phyloP scores from a whole-genome alignment of 2,329 filamentous ascomycete species.

The Metarhizium rileyi region DNA sequence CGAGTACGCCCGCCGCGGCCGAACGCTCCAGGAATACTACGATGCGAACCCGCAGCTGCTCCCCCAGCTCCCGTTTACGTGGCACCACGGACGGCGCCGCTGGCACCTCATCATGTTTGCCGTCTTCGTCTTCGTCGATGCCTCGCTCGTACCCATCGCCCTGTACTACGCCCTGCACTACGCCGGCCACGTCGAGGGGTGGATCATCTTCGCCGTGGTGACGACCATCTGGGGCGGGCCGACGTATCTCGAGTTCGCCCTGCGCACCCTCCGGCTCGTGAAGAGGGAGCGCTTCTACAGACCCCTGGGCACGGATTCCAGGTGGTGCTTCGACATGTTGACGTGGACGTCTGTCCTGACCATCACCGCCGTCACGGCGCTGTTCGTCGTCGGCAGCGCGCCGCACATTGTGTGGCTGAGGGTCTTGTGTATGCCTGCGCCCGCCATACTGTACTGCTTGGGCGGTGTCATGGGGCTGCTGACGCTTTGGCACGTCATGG shows the following conservation, averaged over 20 bases:
- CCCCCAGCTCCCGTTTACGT: constrained; percentile 31
- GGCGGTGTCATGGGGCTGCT: constrained; percentile 32
- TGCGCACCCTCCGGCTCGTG: constrained; percentile 38
- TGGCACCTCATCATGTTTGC: constrained; percentile 37
- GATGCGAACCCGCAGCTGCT: constrained; percentile 27
- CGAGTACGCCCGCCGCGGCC: constrained; percentile 25
- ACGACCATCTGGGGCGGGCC: constrained; percentile 46
- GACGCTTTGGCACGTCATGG: constrained; percentile 23
- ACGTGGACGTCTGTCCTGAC: constrained; percentile 36
- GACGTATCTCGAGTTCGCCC: constrained; percentile 43
- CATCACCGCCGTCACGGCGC: constrained; percentile 38
- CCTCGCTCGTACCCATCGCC: constrained; percentile 35
- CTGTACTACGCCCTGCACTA: constrained; percentile 42
- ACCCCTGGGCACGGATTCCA: constrained; percentile 33
- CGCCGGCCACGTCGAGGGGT: constrained; percentile 27
- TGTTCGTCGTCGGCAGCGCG: constrained; percentile 41
- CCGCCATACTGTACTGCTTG: constrained; percentile 39
- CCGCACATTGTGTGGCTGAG: constrained; percentile 39
- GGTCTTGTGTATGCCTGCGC: constrained; percentile 40
- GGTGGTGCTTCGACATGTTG: constrained; percentile 41
- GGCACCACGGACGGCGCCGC: constrained; percentile 29
- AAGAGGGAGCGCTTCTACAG: constrained; percentile 39
- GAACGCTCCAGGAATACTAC: constrained; percentile 29
- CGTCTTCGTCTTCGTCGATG: constrained; percentile 37
- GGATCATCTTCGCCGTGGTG: constrained; percentile 40